phyloP scores from a whole-genome alignment of 2,329 filamentous ascomycete genomes.

The Aspergillus tanneri region DNA sequence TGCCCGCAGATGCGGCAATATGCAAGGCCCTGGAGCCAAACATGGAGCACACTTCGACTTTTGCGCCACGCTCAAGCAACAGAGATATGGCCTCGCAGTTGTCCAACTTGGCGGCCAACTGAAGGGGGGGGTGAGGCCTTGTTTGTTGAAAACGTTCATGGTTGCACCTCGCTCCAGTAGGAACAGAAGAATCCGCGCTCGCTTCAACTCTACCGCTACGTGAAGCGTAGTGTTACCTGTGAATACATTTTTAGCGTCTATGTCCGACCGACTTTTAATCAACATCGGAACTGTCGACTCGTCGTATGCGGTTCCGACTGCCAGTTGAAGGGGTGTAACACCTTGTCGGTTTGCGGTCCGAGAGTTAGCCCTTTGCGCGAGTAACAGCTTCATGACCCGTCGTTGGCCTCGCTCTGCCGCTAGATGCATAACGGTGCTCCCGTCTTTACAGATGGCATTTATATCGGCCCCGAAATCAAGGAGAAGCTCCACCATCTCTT shows the following conservation, averaged over 20 bases:
- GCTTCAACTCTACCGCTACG: conserved; percentile 23
- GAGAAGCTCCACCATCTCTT: conserved; percentile 31
- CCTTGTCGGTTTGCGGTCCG: conserved; percentile 23
- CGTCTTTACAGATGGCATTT: conserved; percentile 26
- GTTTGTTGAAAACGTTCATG: conserved; percentile 24
- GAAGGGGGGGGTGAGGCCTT: conserved; percentile 31
- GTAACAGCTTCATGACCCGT: conserved; percentile 27
- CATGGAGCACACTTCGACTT: conserved; percentile 25
- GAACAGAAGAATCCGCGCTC: conserved; percentile 29
- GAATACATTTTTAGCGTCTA: conserved; percentile 25
- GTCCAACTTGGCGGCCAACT: conserved; percentile 28
- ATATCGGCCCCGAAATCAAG: conserved; percentile 27
- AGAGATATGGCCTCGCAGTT: conserved; percentile 33
- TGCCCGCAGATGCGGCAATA: conserved; percentile 20
- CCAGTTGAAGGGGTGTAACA: conserved; percentile 24
- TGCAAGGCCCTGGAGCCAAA: conserved; percentile 29
- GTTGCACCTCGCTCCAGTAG: conserved; percentile 31
- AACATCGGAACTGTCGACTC: conserved; percentile 33
- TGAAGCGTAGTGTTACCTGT: conserved; percentile 33
- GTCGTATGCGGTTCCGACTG: conserved; percentile 30
- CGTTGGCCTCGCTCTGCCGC: conserved; percentile 27
- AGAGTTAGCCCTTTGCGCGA: conserved; percentile 17
- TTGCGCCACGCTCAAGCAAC: conserved; percentile 26
- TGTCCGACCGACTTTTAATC: conserved; percentile 25
- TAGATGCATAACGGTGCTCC: conserved; percentile 34